These are phyloP conservation scores for Claviceps pazoutovae DNA, from an alignment of 2,329 filamentous ascomycete genomes.

Conservation along the genomic window DNA sequence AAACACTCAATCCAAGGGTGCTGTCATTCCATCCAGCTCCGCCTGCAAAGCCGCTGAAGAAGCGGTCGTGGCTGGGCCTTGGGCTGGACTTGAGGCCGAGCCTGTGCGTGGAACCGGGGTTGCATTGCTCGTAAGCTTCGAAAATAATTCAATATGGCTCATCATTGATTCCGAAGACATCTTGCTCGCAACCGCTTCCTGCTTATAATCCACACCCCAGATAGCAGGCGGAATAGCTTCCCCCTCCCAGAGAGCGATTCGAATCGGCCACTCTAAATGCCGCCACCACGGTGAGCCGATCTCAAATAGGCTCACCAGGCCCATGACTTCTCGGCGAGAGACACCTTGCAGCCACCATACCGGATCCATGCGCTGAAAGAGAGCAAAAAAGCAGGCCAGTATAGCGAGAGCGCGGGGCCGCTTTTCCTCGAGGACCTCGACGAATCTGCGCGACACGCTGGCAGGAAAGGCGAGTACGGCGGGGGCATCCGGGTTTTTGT, in stretches of 20 bases:
- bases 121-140: conserved; percentile 21
- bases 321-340: conserved; percentile 49
- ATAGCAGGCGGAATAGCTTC: conserved; percentile 37
- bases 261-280: conserved; percentile 46
- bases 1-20: conserved; percentile 19
- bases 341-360: conserved; percentile 61
- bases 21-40: conserved; percentile 18
- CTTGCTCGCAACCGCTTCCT: conserved; percentile 24
- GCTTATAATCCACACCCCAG: conserved; percentile 40
- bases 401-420: conserved; percentile 49
- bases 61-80: conserved; percentile 8
- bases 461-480: conserved; percentile 50
- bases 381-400: conserved; percentile 52
- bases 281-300: conserved; percentile 46
- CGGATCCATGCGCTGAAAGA: conserved; percentile 46
- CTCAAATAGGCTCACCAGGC: conserved; percentile 45
- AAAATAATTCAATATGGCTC: conserved; percentile 27
- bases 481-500: conserved; percentile 43
- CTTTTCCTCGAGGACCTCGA: conserved; percentile 43
- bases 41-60: conserved; percentile 17
- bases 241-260: conserved; percentile 43
- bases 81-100: too few relatives aligned
- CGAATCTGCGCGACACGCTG: conserved; percentile 46
- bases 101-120: too few relatives aligned
- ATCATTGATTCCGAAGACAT: conserved; percentile 22